Base-by-base conservation (phyloP, 495 filamentous ascomycete genomes). In the Talaromyces proteolyticus region DNA sequence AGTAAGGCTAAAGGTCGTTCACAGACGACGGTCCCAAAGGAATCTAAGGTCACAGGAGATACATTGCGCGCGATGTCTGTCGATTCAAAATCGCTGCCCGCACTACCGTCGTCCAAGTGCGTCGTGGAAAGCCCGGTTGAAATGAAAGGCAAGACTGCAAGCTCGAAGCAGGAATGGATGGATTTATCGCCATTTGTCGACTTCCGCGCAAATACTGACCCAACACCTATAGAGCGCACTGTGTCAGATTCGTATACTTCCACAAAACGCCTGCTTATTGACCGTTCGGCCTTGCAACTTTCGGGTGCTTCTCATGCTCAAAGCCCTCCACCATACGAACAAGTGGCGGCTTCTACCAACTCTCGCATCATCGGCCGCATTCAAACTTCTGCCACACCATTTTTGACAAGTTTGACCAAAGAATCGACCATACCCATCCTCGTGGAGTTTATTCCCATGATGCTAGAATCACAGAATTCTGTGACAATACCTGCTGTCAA, bases 291-390 rank as follows among this genome's bases (percentile, higher is more conserved):
- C 34, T 49, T 74, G n/a, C 67, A 71, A 50, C 58, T 73, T 16
- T 68, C 66, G 16, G 72, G 72, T 11, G 60, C 64, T 12, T 60
- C 65, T 20, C 69, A 72, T 42, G 72, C 72, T 39, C 65, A 69
- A 26, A 69, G 57, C 38, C 72, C 72, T 6, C 73, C 73, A 0
- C 73, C 72, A 6, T 76, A 76, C 56, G 70, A 73, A 48, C 61
- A 67, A 51, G 59, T 74, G 22, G 65, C 70, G 12, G 70, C 66
- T 10, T 68, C 67, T 17, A 63, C 66, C 8, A 74, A 77, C 41
- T 70, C 73, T 16, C 67, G 74, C n/a, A 70, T 68, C 0, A 59
- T 76, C 49, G 74, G 73, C 29, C 67, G 69, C 21, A 62, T 76
- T 51, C 65, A 64, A 22, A 62, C 72, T 11, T 68, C 72, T 6